Base-by-base conservation (phyloP, 2,329 filamentous ascomycete genomes). In the Ophiocordyceps polyrhachis-furcata region DNA sequence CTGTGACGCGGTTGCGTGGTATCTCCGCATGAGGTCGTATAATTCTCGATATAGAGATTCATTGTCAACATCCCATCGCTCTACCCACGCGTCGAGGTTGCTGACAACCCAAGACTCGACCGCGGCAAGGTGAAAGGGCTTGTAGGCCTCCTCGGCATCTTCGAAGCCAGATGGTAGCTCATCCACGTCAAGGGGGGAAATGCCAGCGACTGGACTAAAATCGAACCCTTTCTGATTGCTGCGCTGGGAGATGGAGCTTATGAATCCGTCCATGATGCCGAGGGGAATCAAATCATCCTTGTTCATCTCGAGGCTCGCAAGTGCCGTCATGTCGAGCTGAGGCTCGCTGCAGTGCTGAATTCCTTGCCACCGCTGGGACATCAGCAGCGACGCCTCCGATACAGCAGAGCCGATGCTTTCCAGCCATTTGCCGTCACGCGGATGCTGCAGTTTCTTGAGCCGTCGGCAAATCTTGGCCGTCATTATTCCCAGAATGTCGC, bases 391-490 rank as follows among this genome's bases (percentile, higher is more conserved):
- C 15, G 41, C 41, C 19, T 43, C 13, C 6, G 25, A 43, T 4
- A 43, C 11, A 1, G 19, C 29, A 2, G 5, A 15, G 6, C 29
- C 28, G n/a, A 43, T 23, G 5, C 5, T 43, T 9, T 19, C 2
- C 2, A 43, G 28, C 41, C 41, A 43, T 2, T 19, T 32, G 5
- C 41, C 41, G 4, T 32, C 7, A 2, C 19, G 11, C 19, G 28
- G 28, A 32, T 32, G 2, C 5, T 23, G 15, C n/a, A 72, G 50
- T 49, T 73, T 73, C 15, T 55, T 50, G 4, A 64, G 48, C 0
- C 69, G 62, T 20, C 64, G 56, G 5, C 56, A 54, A n/a, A 73
- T 46, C 46, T 73, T 74, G 2, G 62, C 57, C 8, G 49, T 59
- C 59, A 73, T 69, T 2, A 55, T 48, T 41, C 59, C 58, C 0